Evolutionary conservation across 306 rosid genomes (phyloP), one percentile per base, ranked within the genome.

Genomic region (Oemleria cerasiformis): DNA sequence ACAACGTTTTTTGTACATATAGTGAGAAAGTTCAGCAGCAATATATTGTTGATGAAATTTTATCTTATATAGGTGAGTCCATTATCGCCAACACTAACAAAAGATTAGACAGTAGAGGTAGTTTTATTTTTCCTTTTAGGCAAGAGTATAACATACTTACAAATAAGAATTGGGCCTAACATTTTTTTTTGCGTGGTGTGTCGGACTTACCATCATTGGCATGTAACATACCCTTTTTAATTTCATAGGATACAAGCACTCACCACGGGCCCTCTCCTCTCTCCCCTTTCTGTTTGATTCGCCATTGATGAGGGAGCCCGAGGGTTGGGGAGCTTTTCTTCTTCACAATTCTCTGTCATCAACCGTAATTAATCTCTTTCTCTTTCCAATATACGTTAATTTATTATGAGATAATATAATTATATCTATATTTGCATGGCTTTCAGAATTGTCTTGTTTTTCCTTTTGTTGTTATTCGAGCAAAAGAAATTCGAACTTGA

Each of bases 241-340:
- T 38, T 70, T 47, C 14, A 34, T 3, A 38, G 59, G 15, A 16
- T 47, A 16, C 38, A 50, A 60, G 34, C n/a, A 10, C 54, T 34
- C 54, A 47, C 38, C 58, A n/a, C 38, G 34, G n/a, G 36, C 13
- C 21, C 34, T 59, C 59, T 47, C 39, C 48, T 30, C 13, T 47
- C 67, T 34, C 57, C 9, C 57, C 45, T n/a, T 54, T 66, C 71
- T 34, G 69, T 23, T 47, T 34, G 61, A 20, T 19, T 60, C 17
- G 23, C 25, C 25, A 39, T 73, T 62, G 53, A 21, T 6, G 62
- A n/a, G 68, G 63, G 54, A 70, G 63, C 60, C 72, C n/a, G 62
- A 36, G 48, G 57, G 30, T 9, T 20, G 14, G 8, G 47, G 59
- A 62, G 69, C 51, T 72, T 69, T 62, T 21, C 21, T 62, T 49